Percentiles rank a stretch among this genome's conserved stretches.
Evolutionary conservation across 1,139 yeast genomes (phyloP).

Genomic region (Scheffersomyces lignicola): DNA sequence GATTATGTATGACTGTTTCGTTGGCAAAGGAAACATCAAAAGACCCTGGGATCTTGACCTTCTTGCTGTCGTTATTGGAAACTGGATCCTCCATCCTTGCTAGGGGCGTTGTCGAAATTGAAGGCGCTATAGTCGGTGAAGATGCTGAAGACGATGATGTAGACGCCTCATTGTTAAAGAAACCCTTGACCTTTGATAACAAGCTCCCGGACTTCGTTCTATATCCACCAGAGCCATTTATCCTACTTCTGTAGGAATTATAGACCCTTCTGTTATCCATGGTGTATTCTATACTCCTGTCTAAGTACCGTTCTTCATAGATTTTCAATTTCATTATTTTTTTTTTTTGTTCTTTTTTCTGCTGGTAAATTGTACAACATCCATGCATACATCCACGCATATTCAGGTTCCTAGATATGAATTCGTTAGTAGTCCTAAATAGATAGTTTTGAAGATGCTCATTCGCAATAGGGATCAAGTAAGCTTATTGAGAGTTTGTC

Average conservation of each 20-base stretch:
- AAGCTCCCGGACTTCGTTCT: constrained; percentile 22
- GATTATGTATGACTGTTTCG: constrained; percentile 1
- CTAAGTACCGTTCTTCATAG: too few species aligned
- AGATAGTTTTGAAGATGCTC: too few species aligned
- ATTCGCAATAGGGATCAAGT: too few species aligned
- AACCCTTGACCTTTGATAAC: constrained; percentile 33
- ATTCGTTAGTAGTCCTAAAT: too few species aligned
- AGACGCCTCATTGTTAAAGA: constrained; percentile 21
- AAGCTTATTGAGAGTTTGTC: too few species aligned
- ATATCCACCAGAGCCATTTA: constrained; percentile 14
- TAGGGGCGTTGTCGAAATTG: constrained; percentile 2
- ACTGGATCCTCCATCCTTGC: constrained; percentile 7
- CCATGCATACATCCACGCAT: too few species aligned
- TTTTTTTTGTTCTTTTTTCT: too few species aligned
- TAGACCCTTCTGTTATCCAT: constrained; percentile 48
- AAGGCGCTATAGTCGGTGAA: constrained; percentile 6
- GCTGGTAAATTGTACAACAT: too few species aligned
- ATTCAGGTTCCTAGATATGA: too few species aligned
- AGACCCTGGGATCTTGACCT: constrained; percentile 11
- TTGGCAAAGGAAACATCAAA: constrained; percentile 6
- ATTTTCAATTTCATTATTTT: too few species aligned
- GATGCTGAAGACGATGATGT: constrained; percentile 9
- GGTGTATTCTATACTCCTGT: too few species aligned
- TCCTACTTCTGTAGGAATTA: constrained; percentile 28
- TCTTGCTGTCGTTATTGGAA: constrained; percentile 6